These are phyloP conservation scores for Colletotrichum sp. DNA, from an alignment of 2,329 filamentous ascomycete species.

Conservation along the genomic window DNA sequence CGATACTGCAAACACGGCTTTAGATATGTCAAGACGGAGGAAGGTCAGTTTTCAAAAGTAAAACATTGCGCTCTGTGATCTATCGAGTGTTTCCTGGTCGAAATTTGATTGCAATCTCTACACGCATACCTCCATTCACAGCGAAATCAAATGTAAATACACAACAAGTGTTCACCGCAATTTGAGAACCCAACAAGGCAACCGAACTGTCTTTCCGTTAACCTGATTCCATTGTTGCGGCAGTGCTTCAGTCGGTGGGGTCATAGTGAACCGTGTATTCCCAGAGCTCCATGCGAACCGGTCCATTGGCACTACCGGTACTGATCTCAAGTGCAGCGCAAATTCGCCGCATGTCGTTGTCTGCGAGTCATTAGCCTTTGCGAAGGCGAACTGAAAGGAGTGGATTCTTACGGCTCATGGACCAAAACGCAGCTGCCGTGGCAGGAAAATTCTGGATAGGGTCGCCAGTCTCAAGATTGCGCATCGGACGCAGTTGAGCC, in stretches of 20 bases:
- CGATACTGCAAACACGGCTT: too few relatives aligned
- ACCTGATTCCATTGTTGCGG: too few relatives aligned
- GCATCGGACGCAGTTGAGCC: too few relatives aligned
- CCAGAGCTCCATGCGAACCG: background rate
- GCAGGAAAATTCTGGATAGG: too few relatives aligned
- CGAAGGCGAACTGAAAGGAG: too few relatives aligned
- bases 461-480: too few relatives aligned
- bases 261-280: background rate
- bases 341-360: background rate
- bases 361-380: background rate
- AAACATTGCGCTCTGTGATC: background rate
- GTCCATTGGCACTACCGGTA: background rate
- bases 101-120: background rate
- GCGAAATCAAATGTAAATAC: background rate
- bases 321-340: background rate
- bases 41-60: too few relatives aligned
- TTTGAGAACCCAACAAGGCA: too few relatives aligned
- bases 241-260: background rate
- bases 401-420: background rate
- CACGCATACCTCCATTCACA: background rate
- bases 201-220: fast-evolving
- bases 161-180: background rate
- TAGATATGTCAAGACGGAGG: too few relatives aligned
- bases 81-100: background rate
- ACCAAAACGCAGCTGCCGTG: background rate